Conservation (phyloP, 306 rosid species). For the Cucurbita maxima region DNA sequence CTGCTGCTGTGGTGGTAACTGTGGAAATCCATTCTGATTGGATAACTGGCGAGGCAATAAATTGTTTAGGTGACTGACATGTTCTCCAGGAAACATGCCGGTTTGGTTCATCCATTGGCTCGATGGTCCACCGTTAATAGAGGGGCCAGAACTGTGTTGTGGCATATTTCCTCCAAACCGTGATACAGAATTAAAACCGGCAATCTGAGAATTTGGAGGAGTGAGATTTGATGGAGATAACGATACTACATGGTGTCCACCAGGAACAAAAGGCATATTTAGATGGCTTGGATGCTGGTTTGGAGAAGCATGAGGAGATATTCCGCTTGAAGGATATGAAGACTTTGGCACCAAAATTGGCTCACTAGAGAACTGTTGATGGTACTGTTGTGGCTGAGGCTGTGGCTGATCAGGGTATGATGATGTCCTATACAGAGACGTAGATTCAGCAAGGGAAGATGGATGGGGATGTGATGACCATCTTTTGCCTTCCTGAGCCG, state of each 20-base stretch:
- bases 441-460: constrained; percentile 34
- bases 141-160: constrained; percentile 23
- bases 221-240: constrained; percentile 39
- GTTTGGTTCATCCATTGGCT: constrained; percentile 42
- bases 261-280: constrained; percentile 33
- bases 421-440: constrained; percentile 61
- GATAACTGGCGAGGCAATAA: constrained; percentile 42
- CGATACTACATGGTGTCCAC: constrained; percentile 31
- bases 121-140: constrained; percentile 26
- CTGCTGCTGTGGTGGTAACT: constrained; percentile 33
- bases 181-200: constrained; percentile 36
- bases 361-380: constrained; percentile 52
- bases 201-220: constrained; percentile 30
- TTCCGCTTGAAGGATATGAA: constrained; percentile 35
- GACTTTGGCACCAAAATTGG: constrained; percentile 49
- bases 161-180: constrained; percentile 44
- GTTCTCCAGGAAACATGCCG: constrained; percentile 40
- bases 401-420: constrained; percentile 74
- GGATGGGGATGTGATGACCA: constrained; percentile 57
- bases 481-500: constrained; percentile 36
- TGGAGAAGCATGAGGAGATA: constrained; percentile 40
- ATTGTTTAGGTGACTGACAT: constrained; percentile 24
- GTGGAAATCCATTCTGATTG: constrained; percentile 44
- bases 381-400: constrained; percentile 37
- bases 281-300: constrained; percentile 33